Conservation (phyloP, 805 yeast genomes). For the Barnettozyma botsteinii region DNA sequence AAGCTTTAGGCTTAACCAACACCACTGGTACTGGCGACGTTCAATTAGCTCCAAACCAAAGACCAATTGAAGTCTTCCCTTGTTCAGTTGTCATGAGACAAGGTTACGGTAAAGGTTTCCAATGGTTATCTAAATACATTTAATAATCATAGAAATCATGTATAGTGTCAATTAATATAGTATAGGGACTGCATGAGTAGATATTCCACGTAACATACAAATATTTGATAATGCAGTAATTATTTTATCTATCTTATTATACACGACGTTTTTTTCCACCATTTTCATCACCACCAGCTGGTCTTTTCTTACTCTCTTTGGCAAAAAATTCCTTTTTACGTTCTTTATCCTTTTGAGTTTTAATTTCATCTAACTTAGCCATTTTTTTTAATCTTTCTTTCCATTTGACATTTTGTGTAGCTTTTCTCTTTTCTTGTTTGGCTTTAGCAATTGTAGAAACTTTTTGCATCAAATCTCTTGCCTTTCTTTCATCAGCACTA, state of each 20-base stretch:
- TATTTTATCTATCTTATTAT: constrained; percentile 3
- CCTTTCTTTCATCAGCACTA: constrained; percentile 90
- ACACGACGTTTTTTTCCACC: constrained; percentile 26
- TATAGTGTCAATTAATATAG: not conserved
- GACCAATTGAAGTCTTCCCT: constrained; percentile 97
- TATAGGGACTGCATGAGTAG: too few species aligned
- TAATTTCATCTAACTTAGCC: constrained; percentile 67
- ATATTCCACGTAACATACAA: too few species aligned
- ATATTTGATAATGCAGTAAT: not conserved
- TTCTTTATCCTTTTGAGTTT: constrained; percentile 70
- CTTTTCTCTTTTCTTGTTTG: constrained; percentile 70
- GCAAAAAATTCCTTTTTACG: constrained; percentile 84
- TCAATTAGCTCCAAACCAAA: constrained; percentile 51
- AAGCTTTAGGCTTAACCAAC: constrained; percentile 77
- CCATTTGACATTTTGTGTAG: constrained; percentile 71
- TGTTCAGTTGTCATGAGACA: constrained; percentile 98
- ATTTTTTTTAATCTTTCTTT: constrained; percentile 67
- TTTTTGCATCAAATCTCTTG: constrained; percentile 82
- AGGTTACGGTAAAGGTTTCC: constrained; percentile 97
- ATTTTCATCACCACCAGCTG: constrained; percentile 27
- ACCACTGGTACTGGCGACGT: constrained; percentile 88
- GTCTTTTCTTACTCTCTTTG: constrained; percentile 61
- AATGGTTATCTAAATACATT: constrained; percentile 96
- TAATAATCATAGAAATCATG: constrained; percentile 28
- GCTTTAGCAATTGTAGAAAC: constrained; percentile 79